Percentiles rank a stretch among this genome's conserved stretches.
Evolutionary conservation across 306 rosid genomes (phyloP).

Genomic region (Gastrolobium bilobum): DNA sequence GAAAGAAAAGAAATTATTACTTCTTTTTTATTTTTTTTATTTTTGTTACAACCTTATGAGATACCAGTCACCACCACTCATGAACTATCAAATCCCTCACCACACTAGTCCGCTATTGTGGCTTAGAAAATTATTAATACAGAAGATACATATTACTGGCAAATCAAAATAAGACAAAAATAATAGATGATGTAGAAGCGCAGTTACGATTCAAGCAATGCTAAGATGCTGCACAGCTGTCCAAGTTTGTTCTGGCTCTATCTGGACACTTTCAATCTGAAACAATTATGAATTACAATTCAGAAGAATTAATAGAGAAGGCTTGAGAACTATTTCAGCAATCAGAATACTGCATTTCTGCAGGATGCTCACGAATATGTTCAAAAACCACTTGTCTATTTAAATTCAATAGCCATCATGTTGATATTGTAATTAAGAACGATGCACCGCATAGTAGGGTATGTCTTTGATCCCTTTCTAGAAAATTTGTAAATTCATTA

Average conservation of each 20-base stretch:
- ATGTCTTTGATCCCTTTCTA: constrained; percentile 12
- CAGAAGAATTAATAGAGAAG: constrained; percentile 45
- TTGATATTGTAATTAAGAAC: constrained; percentile 30
- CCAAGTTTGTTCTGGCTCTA: constrained; percentile 89
- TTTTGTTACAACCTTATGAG: background rate
- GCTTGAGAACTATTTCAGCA: constrained; percentile 20
- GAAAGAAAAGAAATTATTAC: background rate
- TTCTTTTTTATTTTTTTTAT: background rate
- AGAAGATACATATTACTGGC: constrained; percentile 45
- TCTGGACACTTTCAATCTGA: constrained; percentile 79
- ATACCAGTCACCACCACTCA: constrained; percentile 11
- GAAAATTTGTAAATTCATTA: constrained; percentile 49
- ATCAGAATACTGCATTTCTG: constrained; percentile 25
- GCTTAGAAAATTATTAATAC: constrained; percentile 43
- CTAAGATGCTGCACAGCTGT: constrained; percentile 84
- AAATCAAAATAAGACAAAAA: constrained; percentile 6
- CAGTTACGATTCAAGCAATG: constrained; percentile 60
- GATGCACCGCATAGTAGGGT: constrained; percentile 29
- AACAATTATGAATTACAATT: constrained; percentile 44
- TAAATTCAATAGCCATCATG: constrained; percentile 32
- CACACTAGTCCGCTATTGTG: constrained; percentile 39
- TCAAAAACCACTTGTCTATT: constrained; percentile 16
- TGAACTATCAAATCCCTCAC: constrained; percentile 27
- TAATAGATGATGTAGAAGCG: constrained; percentile 42
- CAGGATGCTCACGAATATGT: background rate